phyloP scores from a whole-genome alignment of 371 early-diverging fungal genomes.

The Apophysomyces ossiformis region DNA sequence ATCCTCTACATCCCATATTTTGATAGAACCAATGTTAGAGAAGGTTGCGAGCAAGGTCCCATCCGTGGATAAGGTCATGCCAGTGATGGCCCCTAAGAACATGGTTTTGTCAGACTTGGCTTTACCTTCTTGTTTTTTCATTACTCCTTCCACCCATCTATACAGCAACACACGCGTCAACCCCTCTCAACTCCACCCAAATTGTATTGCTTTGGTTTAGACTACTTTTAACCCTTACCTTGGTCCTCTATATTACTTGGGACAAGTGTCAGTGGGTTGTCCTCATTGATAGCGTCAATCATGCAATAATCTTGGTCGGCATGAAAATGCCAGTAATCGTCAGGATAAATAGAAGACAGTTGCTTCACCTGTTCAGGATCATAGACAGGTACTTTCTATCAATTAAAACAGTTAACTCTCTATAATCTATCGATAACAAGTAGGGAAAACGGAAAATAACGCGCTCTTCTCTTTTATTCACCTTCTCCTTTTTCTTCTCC shows the following conservation, averaged over 20 bases:
- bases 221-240: background rate
- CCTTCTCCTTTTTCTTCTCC: conserved; percentile 10
- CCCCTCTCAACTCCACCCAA: no score
- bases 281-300: conserved; percentile 59
- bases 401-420: background rate
- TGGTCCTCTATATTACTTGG: background rate
- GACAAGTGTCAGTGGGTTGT: conserved; percentile 53
- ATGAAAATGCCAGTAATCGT: conserved; percentile 28
- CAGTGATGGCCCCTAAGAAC: conserved; percentile 65
- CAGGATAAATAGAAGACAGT: conserved; percentile 43
- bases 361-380: conserved; percentile 49
- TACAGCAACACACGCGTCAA: no score
- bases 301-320: conserved; percentile 24
- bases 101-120: no score
- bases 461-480: background rate
- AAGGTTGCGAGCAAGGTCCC: conserved; percentile 85
- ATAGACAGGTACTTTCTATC: conserved; percentile 22
- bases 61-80: conserved; percentile 82
- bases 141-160: no score
- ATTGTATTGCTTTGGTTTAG: background rate
- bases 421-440: background rate
- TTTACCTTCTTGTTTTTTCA: background rate
- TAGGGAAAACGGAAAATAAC: no score
- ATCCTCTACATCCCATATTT: conserved; percentile 79
- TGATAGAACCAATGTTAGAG: conserved; percentile 77